Percentiles rank a stretch among this genome's conserved stretches.
phyloP scores from a whole-genome alignment of 805 yeast species.

The Yarrowia yakushimensis region DNA sequence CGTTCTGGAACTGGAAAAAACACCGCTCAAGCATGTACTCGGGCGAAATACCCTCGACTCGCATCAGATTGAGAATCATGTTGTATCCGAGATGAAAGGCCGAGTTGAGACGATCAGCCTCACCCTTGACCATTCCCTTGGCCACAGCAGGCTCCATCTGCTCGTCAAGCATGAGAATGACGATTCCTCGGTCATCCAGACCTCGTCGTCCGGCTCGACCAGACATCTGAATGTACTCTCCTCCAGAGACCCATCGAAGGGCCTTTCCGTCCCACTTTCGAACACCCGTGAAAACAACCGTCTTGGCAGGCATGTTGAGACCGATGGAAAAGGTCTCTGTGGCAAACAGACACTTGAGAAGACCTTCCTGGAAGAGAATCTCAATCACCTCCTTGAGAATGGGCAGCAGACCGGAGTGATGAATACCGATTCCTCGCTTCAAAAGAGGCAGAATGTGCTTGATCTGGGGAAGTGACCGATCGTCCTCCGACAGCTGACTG shows the following conservation, averaged over 20 bases:
- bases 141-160: conserved; percentile 99
- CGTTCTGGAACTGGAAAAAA: conserved; percentile 92
- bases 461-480: conserved; percentile 90
- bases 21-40: conserved; percentile 95
- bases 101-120: conserved; percentile 94
- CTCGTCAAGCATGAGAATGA: conserved; percentile 98
- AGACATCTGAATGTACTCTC: conserved; percentile 99
- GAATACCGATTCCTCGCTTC: conserved; percentile 96
- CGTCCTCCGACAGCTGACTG: conserved; percentile 80
- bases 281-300: conserved; percentile 95
- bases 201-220: conserved; percentile 99
- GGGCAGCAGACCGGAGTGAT: conserved; percentile 94
- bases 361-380: conserved; percentile 94
- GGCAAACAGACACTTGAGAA: conserved; percentile 89
- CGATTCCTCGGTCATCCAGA: conserved; percentile 97
- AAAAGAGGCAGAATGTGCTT: conserved; percentile 84
- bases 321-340: conserved; percentile 99
- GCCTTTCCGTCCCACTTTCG: conserved; percentile 98
- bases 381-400: conserved; percentile 93
- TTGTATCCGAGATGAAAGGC: conserved; percentile 97
- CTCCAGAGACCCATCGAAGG: conserved; percentile 98
- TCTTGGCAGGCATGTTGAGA: conserved; percentile 97
- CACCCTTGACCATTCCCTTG: conserved; percentile 99
- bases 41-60: conserved; percentile 98
- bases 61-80: conserved; percentile 88